These are phyloP conservation scores for Sequoia sempervirens DNA, from an alignment of 75 land plant species.

Conservation along the genomic window DNA sequence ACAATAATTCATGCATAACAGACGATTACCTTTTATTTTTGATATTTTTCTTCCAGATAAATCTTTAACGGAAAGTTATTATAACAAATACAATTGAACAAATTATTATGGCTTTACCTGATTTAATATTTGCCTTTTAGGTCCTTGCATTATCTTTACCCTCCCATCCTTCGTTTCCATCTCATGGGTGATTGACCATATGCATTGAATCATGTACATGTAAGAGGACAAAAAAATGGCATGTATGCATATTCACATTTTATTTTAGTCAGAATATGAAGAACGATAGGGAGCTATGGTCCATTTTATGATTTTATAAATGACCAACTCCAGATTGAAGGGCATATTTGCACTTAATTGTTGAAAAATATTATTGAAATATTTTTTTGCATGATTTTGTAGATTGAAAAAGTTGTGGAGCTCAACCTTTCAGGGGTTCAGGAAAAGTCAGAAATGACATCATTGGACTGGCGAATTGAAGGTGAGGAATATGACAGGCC, in stretches of 20 bases:
- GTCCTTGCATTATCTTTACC: background rate
- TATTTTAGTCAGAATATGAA: background rate
- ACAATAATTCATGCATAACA: background rate
- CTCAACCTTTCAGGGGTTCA: slow-evolving; percentile 37
- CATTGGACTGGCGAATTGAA: slow-evolving; percentile 38
- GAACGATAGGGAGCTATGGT: background rate
- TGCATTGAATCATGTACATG: background rate
- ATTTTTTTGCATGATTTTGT: slow-evolving; percentile 1
- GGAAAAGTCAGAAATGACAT: slow-evolving; percentile 29
- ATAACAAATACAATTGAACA: background rate
- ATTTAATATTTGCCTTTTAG: background rate
- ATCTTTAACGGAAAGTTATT: background rate
- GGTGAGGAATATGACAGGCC: background rate
- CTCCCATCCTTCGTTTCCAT: background rate
- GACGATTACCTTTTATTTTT: background rate
- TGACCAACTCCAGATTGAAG: background rate
- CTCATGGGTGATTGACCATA: background rate
- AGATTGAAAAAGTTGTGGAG: slow-evolving; percentile 34
- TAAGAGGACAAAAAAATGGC: background rate
- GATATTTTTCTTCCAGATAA: background rate
- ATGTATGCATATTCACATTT: background rate
- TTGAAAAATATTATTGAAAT: background rate
- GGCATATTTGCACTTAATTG: background rate
- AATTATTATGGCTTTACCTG: background rate
- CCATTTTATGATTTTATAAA: background rate